phyloP scores from a whole-genome alignment of 202 grass and related monocot species.

The Elaeis oleifera region DNA sequence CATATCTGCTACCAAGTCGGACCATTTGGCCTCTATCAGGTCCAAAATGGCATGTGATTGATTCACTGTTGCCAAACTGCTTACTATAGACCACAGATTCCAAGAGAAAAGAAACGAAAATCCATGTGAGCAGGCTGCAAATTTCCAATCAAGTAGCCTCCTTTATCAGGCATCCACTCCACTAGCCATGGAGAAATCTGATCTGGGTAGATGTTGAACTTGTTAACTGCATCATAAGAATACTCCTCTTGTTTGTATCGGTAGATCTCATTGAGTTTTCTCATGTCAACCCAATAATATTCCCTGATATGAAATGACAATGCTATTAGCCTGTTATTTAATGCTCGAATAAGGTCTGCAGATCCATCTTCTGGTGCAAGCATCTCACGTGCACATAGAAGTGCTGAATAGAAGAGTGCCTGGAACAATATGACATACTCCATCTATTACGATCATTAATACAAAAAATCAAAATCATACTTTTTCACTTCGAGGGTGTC shows the following conservation, averaged over 20 bases:
- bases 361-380: slow-evolving; percentile 79
- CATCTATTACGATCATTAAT: too few relatives aligned
- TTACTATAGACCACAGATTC: slow-evolving; percentile 83
- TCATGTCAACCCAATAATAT: slow-evolving; percentile 84
- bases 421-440: slow-evolving; percentile 10
- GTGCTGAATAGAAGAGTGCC: slow-evolving; percentile 95
- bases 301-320: slow-evolving; percentile 86
- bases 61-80: slow-evolving; percentile 70
- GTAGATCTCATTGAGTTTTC: slow-evolving; percentile 90
- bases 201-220: slow-evolving; percentile 95
- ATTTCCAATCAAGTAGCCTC: slow-evolving; percentile 84
- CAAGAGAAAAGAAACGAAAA: slow-evolving; percentile 79
- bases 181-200: slow-evolving; percentile 83
- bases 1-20: slow-evolving; percentile 85
- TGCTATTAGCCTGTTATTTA: slow-evolving; percentile 82
- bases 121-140: slow-evolving; percentile 95
- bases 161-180: slow-evolving; percentile 87
- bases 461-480: too few relatives aligned
- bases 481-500: too few relatives aligned
- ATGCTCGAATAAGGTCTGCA: slow-evolving; percentile 70
- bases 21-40: slow-evolving; percentile 79
- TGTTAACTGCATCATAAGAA: slow-evolving; percentile 90
- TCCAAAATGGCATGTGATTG: slow-evolving; percentile 90
- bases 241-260: slow-evolving; percentile 90
- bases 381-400: slow-evolving; percentile 83